Conservation (phyloP, 768 basidiomycete genomes). For the Podaxis pistillaris region DNA sequence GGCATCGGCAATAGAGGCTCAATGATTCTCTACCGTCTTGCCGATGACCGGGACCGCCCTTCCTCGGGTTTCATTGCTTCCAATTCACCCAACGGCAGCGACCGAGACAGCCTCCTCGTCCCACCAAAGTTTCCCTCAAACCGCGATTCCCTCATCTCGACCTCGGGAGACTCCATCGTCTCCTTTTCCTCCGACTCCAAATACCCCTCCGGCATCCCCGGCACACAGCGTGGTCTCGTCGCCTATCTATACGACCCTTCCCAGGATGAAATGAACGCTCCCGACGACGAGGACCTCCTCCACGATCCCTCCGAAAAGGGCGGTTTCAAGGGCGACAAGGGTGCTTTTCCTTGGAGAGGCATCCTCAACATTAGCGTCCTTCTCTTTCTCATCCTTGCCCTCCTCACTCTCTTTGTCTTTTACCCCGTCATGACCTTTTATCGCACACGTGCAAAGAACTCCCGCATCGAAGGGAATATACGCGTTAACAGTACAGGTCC, state of each 20-base stretch:
- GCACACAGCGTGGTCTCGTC: slow-evolving; percentile 41
- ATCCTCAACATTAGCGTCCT: slow-evolving; percentile 72
- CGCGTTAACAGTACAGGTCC: slow-evolving; percentile 55
- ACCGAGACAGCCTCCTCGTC: slow-evolving; percentile 29
- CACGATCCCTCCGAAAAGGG: slow-evolving; percentile 55
- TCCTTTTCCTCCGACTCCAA: slow-evolving; percentile 64
- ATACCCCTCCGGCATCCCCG: slow-evolving; percentile 46
- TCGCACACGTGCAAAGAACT: slow-evolving; percentile 32
- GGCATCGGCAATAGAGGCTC: slow-evolving; percentile 38
- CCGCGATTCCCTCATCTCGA: slow-evolving; percentile 32
- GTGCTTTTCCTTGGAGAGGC: slow-evolving; percentile 42
- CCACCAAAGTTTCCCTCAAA: slow-evolving; percentile 30
- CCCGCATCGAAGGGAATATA: slow-evolving; percentile 60
- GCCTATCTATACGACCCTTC: slow-evolving; percentile 74
- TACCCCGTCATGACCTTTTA: slow-evolving; percentile 71
- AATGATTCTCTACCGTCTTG: slow-evolving; percentile 69
- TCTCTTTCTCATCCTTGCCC: slow-evolving; percentile 51
- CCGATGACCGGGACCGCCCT: slow-evolving; percentile 30
- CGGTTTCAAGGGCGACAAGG: slow-evolving; percentile 22
- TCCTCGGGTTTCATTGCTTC: not conserved
- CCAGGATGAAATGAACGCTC: slow-evolving; percentile 49
- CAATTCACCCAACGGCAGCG: not conserved
- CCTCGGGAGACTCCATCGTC: slow-evolving; percentile 38
- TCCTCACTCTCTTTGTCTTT: slow-evolving; percentile 76
- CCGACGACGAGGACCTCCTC: slow-evolving; percentile 74